Base-by-base conservation (phyloP, 352 stramenopile genomes). In the Globisporangium abappressorium region DNA sequence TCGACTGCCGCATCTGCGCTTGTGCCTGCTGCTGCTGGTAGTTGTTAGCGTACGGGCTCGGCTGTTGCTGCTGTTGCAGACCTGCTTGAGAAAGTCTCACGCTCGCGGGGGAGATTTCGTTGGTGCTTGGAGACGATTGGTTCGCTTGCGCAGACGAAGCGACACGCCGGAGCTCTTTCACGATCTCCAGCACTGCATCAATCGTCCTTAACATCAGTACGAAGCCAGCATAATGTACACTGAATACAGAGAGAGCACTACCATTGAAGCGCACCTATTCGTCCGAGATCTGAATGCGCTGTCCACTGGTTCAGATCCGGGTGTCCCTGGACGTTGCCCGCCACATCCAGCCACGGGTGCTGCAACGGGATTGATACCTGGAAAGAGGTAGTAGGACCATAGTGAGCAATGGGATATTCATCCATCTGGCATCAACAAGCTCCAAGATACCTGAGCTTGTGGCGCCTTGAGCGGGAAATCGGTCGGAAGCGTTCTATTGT, bases 261-360 rank as follows among this genome's bases (percentile, higher is more conserved):
- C 7, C 5, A 7, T 24, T 3, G 26, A n/a, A 59, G 51, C 70
- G 11, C 65, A 84, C 78, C 75, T 63, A 87, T 95, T n/a, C 87
- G 79, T 11, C 87, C 87, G 38, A 95, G 70, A 65, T 95, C 87
- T 64, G 87, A 93, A 74, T 95, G 87, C 20, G 82, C 85, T 2
- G 85, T 92, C 87, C 87, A 95, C 59, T 88, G 84, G 67, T 81
- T 91, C 22, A 95, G 62, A 62, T 95, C 87, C 18, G 80, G 72
- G 64, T 95, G 85, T 0, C 81, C 76, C 26, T 87, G 75, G 9
- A 95, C 87, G 53, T 87, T 92, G 14, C 87, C 86, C 18, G 74
- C 77, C 18, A 80, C 69, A 71, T 95, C 87, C 9, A 95, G 70
- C 81, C 85, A 90, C 49, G 75, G 80, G 68, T 95, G 85, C 66